phyloP scores from a whole-genome alignment of 208 protist genomes.

The Endotrypanum monterogeii region DNA sequence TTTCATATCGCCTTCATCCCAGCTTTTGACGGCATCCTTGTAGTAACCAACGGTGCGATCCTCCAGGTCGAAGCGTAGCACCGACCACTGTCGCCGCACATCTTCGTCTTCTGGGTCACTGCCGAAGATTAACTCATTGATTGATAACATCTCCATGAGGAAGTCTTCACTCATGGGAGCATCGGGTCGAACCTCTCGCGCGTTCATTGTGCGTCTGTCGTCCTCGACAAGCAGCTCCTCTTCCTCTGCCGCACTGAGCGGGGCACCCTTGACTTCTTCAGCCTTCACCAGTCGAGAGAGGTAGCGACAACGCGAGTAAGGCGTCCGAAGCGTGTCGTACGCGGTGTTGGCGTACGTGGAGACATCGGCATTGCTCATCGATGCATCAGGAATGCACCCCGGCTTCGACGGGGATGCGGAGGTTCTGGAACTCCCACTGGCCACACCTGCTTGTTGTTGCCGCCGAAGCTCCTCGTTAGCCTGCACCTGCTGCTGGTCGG shows the following conservation, averaged over 20 bases:
- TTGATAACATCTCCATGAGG: constrained; percentile 72
- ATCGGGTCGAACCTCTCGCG: constrained; percentile 27
- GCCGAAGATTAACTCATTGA: constrained; percentile 79
- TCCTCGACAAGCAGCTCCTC: constrained; percentile 64
- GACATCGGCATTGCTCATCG: constrained; percentile 26
- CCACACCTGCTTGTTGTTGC: constrained; percentile 4
- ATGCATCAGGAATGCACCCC: constrained; percentile 5
- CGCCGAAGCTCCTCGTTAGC: constrained; percentile 18
- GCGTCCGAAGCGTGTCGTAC: constrained; percentile 75
- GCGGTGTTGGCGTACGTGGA: constrained; percentile 79
- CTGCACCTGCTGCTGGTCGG: constrained; percentile 69
- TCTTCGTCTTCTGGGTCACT: constrained; percentile 44
- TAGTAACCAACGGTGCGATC: constrained; percentile 68
- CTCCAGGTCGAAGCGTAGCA: constrained; percentile 65
- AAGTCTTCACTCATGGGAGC: constrained; percentile 59
- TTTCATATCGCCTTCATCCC: constrained; percentile 40
- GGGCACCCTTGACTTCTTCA: constrained; percentile 32
- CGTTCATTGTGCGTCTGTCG: constrained; percentile 43
- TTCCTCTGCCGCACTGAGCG: constrained; percentile 60
- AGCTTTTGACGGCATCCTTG: constrained; percentile 32
- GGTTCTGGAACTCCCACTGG: neutral
- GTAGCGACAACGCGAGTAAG: constrained; percentile 82
- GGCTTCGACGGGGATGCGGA: neutral
- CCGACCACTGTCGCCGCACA: constrained; percentile 41
- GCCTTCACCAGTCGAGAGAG: constrained; percentile 51